Evolutionary conservation across 78 protist species (phyloP).

Genomic region (Chrysochromulina tobinii): DNA sequence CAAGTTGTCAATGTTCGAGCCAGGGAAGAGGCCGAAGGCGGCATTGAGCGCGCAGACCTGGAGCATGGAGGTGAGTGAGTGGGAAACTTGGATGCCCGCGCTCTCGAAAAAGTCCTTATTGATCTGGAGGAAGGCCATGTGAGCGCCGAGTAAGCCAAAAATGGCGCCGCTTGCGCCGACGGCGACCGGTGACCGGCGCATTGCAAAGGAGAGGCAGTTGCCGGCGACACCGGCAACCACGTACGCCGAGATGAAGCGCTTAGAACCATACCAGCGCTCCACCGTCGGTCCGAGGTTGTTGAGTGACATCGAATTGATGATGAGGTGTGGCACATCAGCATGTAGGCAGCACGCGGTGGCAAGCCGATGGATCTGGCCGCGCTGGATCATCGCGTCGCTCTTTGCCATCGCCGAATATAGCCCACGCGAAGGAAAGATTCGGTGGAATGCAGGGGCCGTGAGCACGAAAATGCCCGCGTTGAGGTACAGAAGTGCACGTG

Average conservation of each 20-base stretch:
- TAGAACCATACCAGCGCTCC: not conserved
- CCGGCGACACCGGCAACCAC: not conserved
- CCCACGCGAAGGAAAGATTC: no score
- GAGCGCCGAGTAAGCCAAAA: not conserved
- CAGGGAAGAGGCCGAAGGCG: not conserved
- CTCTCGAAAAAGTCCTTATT: not conserved
- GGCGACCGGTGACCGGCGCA: no score
- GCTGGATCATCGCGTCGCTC: no score
- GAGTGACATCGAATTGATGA: not conserved
- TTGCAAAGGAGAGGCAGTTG: not conserved
- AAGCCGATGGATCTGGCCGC: no score
- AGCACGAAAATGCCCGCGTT: no score
- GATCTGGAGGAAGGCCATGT: not conserved
- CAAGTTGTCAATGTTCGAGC: not conserved
- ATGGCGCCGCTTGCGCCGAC: slow-evolving; percentile 17
- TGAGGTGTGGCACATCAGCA: not conserved
- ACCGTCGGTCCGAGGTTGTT: not conserved
- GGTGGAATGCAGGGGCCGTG: no score
- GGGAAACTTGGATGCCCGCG: not conserved
- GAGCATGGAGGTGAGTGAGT: not conserved
- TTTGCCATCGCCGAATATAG: no score
- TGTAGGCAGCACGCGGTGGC: not conserved
- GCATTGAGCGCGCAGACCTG: not conserved
- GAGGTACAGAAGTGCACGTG: no score
- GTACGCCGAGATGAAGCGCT: not conserved